phyloP scores from a whole-genome alignment of 371 early-diverging fungal species.

The Mucor lusitanicus region DNA sequence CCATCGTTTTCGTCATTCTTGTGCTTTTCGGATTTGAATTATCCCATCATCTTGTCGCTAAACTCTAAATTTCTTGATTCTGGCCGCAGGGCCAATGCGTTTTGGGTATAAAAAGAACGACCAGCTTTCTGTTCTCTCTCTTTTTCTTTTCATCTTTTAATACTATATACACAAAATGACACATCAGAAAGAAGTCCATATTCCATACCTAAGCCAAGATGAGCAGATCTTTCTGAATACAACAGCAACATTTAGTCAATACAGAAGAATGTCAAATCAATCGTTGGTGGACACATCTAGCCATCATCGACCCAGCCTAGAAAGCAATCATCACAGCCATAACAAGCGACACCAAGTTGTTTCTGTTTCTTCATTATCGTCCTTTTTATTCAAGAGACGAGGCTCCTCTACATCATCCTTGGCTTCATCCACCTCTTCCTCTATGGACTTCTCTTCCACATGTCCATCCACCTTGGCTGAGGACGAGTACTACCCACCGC shows the following conservation, averaged over 20 bases:
- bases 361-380: constrained; percentile 7
- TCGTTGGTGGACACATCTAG: not conserved
- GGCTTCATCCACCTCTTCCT: not conserved
- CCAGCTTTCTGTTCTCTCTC: not conserved
- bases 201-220: constrained; percentile 26
- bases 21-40: not conserved
- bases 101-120: not conserved
- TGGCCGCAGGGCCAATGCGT: not conserved
- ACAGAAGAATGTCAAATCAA: constrained; percentile 14
- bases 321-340: not conserved
- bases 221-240: constrained; percentile 24
- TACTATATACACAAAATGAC: not conserved
- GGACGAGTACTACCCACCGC: not conserved
- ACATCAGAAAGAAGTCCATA: constrained; percentile 10
- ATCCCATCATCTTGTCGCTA: not conserved
- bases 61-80: constrained; percentile 1
- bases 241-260: constrained; percentile 22
- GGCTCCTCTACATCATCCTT: constrained; percentile 18
- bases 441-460: not conserved
- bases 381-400: constrained; percentile 22
- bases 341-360: constrained; percentile 9
- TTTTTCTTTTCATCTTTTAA: not conserved
- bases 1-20: constrained; percentile 11
- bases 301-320: constrained; percentile 2
- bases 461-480: not conserved